Base-by-base conservation (phyloP, 805 yeast genomes). In the Sugiyamaella valdiviana region DNA sequence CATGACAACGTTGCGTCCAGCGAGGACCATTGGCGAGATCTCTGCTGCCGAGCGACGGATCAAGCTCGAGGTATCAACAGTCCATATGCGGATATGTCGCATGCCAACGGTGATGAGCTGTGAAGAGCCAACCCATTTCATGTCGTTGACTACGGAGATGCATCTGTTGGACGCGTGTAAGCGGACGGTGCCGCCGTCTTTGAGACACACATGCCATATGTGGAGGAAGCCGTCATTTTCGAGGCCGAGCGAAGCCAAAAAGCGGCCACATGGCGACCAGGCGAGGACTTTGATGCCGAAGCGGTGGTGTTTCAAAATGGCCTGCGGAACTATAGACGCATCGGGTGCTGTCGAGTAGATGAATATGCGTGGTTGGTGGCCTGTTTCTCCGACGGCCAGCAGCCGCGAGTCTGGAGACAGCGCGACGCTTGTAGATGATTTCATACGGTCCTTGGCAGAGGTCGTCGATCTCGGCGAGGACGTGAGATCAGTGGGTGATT, bases 301-400 rank as follows among this genome's bases (percentile, higher is more conserved):
- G 10, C 75, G 70, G 62, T 84, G 93, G 52, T 82, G 88, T 46
- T 70, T 64, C 1, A 81, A 72, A 14, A 74, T 67, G 6, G 77
- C 75, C 5, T 80, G 61, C 0, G 87, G 85, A 4, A 65, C 57
- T 10, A 68, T 57, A 42, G 78, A 70, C 51, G 73, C 73, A 14
- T 73, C 68, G 0, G 82, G 80, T 6, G 57, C 59, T 14, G 80
- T 63, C 2, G 85, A 79, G 57, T 74, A 83, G 12, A 83, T 55
- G 17, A 82, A 63, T 1, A 84, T 71, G 16, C 89, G 67, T 1
- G 91, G 91, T 53, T 74, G 78, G 52, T 80, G 80, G 0, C 90
- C 90, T 0, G 73, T 62, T 58, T 84, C 91, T 2, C 91, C 91
- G 14, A 82, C 77, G 0, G 88, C 88, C 21, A 84, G 61, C 3